Conservation (phyloP, 2,329 filamentous ascomycete genomes). For the Endocalyx cinctus region DNA sequence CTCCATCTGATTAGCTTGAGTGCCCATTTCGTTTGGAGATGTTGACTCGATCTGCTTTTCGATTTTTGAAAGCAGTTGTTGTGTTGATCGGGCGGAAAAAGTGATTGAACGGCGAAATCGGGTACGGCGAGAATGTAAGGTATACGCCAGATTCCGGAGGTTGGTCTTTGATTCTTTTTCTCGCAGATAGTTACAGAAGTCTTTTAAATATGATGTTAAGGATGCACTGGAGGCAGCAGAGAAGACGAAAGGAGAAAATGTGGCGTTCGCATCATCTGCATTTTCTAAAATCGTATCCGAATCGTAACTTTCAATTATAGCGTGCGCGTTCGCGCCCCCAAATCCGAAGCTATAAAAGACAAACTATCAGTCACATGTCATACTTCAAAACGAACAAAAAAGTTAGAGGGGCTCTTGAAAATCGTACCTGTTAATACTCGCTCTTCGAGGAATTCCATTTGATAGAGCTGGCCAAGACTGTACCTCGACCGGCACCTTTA, state of each 20-base stretch:
- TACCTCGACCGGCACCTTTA: not conserved
- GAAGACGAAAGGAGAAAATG: conserved; percentile 12
- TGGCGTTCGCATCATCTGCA: not conserved
- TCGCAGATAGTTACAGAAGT: conserved; percentile 3
- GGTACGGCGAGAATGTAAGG: conserved; percentile 5
- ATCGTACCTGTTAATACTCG: not conserved
- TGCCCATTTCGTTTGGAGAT: too few species aligned
- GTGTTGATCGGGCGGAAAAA: conserved; percentile 6
- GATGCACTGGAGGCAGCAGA: conserved; percentile 9
- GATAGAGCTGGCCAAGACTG: not conserved
- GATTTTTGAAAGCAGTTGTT: conserved; percentile 3
- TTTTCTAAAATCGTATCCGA: not conserved
- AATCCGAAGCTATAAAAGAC: too few species aligned
- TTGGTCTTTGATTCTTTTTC: too few species aligned
- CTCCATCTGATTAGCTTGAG: too few species aligned
- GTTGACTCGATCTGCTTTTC: too few species aligned
- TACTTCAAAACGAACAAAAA: too few species aligned
- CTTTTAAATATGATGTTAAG: conserved; percentile 5
- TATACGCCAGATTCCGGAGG: conserved; percentile 8
- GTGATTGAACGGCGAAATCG: conserved; percentile 1
- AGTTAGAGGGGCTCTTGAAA: too few species aligned
- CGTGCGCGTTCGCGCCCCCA: conserved; percentile 9
- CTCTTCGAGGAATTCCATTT: not conserved
- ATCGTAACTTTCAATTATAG: conserved; percentile 5
- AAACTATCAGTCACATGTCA: too few species aligned